Evolutionary conservation across 139 green algal species (phyloP).

Genomic region (Coelastrella sp.): DNA sequence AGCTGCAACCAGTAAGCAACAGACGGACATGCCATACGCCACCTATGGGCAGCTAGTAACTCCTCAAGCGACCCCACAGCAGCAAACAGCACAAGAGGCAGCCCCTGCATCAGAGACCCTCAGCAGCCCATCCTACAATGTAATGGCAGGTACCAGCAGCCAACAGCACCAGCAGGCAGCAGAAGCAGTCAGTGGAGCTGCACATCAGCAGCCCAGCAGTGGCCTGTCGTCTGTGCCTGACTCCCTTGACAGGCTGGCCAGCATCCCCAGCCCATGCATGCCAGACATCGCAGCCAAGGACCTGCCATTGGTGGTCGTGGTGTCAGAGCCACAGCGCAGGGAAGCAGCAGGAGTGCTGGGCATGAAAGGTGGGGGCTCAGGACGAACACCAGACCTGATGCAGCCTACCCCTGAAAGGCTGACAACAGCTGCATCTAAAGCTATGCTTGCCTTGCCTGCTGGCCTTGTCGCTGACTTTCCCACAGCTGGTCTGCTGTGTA

Average conservation of each 20-base stretch:
- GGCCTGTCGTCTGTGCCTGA: background rate
- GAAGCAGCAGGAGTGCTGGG: conserved; percentile 66
- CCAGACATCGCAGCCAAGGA: background rate
- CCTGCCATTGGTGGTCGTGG: conserved; percentile 59
- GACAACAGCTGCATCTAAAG: no score
- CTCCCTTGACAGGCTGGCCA: background rate
- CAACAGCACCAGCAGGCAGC: conserved; percentile 2
- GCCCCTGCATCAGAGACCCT: background rate
- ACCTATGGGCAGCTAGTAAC: conserved; percentile 44
- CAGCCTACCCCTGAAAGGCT: background rate
- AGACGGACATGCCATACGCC: conserved; percentile 12
- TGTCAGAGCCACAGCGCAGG: conserved; percentile 78
- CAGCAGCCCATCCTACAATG: no score
- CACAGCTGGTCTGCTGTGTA: background rate
- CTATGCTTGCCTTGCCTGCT: no score
- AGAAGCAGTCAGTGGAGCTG: background rate
- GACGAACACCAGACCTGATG: background rate
- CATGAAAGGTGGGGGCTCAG: conserved; percentile 63
- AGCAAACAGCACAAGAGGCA: conserved; percentile 12
- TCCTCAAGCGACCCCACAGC: background rate
- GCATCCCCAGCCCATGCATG: conserved; percentile 14
- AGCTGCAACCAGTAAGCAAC: background rate
- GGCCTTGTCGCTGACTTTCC: background rate
- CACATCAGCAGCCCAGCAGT: conserved; percentile 38
- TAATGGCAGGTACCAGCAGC: background rate